Percentiles rank a stretch among this genome's conserved stretches.
Conservation (phyloP, 768 basidiomycete species). For the Leccinellum luteum region DNA sequence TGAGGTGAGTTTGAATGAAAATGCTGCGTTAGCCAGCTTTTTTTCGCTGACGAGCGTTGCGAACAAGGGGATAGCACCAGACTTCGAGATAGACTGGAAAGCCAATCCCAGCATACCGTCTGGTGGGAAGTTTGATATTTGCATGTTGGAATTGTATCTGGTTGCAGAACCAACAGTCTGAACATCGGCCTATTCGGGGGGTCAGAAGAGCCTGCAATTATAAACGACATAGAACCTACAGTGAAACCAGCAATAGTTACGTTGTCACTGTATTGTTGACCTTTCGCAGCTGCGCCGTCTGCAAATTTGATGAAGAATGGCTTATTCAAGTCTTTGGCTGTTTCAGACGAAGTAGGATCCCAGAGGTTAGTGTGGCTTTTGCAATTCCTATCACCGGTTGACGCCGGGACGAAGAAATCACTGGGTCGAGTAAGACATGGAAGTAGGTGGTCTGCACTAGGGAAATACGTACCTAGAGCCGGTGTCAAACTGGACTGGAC, state of each 20-base stretch:
- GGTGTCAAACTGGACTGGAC: constrained; percentile 29
- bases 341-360: constrained; percentile 22
- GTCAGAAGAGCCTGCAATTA: background rate
- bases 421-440: constrained; percentile 1
- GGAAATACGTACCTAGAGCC: constrained; percentile 17
- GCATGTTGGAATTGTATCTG: constrained; percentile 14
- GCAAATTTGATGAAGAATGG: constrained; percentile 31
- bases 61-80: too few relatives aligned
- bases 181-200: background rate
- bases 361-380: constrained; percentile 23
- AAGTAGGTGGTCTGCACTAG: background rate
- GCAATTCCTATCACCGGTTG: constrained; percentile 20
- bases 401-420: constrained; percentile 13
- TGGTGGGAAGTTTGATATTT: too few relatives aligned
- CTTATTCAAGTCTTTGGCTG: constrained; percentile 18
- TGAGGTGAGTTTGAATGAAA: constrained; percentile 21
- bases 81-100: too few relatives aligned
- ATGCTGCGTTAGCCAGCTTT: too few relatives aligned
- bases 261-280: constrained; percentile 37
- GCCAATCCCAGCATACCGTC: too few relatives aligned
- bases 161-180: constrained; percentile 14
- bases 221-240: background rate
- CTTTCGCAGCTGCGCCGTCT: constrained; percentile 33
- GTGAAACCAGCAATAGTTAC: constrained; percentile 5
- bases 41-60: too few relatives aligned